Evolutionary conservation across 129 eudicot genomes (phyloP), one percentile per base, ranked within the genome.

Genomic region (Helianthus tuberosus): DNA sequence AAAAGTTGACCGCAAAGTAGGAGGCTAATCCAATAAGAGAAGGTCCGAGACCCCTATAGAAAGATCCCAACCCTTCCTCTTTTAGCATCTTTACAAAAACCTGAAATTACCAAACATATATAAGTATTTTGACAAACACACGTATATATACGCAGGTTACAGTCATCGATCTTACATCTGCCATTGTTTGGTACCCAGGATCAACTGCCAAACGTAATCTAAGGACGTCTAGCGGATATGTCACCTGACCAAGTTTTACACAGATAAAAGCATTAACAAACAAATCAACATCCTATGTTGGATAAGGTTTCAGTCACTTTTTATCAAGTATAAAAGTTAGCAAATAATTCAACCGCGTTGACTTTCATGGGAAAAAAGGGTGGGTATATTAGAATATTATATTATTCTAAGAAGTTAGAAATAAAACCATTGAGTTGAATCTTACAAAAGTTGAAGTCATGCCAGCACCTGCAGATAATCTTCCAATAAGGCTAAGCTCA

Each of bases 401-500:
- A 20, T 20, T 20, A 20, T 20, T 32, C 4, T 3, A 2, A 32
- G 36, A 32, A 32, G 4, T 32, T 32, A 3, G 0, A 32, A 2
- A 32, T 32, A 32, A 32, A 32, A 32, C 2, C 36, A 27, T 27
- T 27, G 36, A 64, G 55, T 68, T 49, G 64, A 69, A 77, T 77
- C 90, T 79, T 83, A 86, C 89, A 47, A 90, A 82, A 67, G 93
- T 87, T 49, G 96, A 90, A 73, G 93, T 90, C 93, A 87, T 90
- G 84, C 98, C 98, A 74, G 98, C 98, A 68, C 98, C 98, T 74
- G 98, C 98, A 38, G 96, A 92, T 71, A 93, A 80, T 77, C 96
- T 87, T 76, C 93, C 95, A 15, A 92, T 44, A 49, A 88, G 86
- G 65, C 97, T 84, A 78, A 93, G 96, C 71, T 90, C 88, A 9